Conservation (phyloP, 768 basidiomycete species). For the Panaeolus papilionaceus region DNA sequence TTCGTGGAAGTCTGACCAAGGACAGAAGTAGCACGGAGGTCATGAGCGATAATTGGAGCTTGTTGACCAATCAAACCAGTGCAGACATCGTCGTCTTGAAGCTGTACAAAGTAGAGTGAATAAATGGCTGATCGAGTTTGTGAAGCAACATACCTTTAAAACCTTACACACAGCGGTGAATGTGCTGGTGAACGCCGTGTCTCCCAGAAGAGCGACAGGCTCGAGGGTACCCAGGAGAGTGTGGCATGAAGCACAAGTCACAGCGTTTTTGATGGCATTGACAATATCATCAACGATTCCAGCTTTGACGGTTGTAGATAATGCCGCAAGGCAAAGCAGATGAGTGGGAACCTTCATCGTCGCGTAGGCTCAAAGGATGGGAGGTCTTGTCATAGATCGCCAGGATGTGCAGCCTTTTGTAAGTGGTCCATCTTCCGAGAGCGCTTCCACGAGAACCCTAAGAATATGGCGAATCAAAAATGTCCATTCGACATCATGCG, state of each 20-base stretch:
- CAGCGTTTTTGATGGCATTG: constrained; percentile 48
- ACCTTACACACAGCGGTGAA: constrained; percentile 52
- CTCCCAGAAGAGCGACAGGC: constrained; percentile 53
- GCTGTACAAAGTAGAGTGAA: constrained; percentile 33
- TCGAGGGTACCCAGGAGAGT: constrained; percentile 52
- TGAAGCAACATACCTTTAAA: constrained; percentile 37
- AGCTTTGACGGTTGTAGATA: constrained; percentile 27
- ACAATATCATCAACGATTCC: constrained; percentile 47
- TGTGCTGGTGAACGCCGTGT: constrained; percentile 49
- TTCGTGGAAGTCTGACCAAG: constrained; percentile 55
- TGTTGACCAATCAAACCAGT: constrained; percentile 54
- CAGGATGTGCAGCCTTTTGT: background rate
- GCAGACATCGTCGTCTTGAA: constrained; percentile 65
- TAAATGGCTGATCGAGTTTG: background rate
- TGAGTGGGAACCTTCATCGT: background rate
- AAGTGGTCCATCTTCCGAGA: background rate
- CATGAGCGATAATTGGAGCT: constrained; percentile 64
- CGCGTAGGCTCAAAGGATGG: background rate
- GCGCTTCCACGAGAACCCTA: background rate
- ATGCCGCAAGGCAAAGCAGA: background rate
- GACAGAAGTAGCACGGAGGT: constrained; percentile 53
- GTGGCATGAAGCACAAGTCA: constrained; percentile 59
- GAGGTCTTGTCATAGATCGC: background rate
- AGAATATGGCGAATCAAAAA: background rate
- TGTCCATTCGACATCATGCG: background rate